Percentiles rank a stretch among this genome's conserved stretches.
Conservation (phyloP, 306 rosid genomes). For the Quercus dentata region DNA sequence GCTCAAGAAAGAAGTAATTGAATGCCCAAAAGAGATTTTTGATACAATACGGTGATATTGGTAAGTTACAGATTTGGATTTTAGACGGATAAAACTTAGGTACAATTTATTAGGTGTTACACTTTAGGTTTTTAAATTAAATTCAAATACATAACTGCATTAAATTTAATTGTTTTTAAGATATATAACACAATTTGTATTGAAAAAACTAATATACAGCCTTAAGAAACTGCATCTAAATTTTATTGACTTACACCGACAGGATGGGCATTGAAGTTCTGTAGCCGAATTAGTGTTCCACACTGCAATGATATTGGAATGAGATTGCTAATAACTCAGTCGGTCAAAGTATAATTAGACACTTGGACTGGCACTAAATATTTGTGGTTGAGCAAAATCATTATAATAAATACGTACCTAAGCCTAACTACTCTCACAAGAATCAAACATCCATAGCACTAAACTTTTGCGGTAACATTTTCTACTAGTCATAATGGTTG, state of each 20-base stretch:
- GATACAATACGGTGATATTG: background rate
- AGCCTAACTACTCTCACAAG: background rate
- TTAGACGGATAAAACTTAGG: too few species aligned
- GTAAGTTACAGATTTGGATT: background rate
- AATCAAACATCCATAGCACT: background rate
- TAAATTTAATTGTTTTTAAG: too few species aligned
- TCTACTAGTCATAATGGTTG: conserved; percentile 1
- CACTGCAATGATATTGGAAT: background rate
- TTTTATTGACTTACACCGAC: background rate
- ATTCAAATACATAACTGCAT: too few species aligned
- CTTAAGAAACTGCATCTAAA: too few species aligned
- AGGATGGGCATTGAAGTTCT: background rate
- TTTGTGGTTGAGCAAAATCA: conserved; percentile 7
- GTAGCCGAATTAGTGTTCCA: background rate
- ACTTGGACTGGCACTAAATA: background rate
- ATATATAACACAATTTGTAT: too few species aligned
- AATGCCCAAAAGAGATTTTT: too few species aligned
- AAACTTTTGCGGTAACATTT: background rate
- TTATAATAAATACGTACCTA: background rate
- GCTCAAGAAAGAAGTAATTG: background rate
- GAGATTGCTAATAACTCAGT: background rate
- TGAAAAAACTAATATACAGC: too few species aligned
- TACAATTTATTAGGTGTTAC: too few species aligned
- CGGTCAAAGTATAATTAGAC: conserved; percentile 7
- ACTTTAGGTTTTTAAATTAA: too few species aligned